Evolutionary conservation across 1,284 basidiomycete species (phyloP).

Genomic region (Apiotrichum veenhuisii): DNA sequence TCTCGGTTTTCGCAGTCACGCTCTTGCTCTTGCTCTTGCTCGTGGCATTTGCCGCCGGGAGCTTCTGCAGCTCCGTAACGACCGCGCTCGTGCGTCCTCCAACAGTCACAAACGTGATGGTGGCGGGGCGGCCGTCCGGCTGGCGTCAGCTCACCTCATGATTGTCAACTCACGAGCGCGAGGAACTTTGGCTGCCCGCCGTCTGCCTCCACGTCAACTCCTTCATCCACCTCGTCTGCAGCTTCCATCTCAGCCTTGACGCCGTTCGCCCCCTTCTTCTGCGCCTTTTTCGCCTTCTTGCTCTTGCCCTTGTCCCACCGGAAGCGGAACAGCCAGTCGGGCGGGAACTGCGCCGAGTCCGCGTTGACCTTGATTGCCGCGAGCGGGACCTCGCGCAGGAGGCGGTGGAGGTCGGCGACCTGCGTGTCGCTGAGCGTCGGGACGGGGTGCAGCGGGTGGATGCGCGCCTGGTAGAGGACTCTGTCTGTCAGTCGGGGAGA

Average conservation of each 20-base stretch:
- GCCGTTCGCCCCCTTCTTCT: constrained; percentile 10
- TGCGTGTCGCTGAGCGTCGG: constrained; percentile 58
- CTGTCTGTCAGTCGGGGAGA: constrained; percentile 47
- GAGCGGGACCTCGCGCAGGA: constrained; percentile 60
- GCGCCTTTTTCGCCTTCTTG: constrained; percentile 48
- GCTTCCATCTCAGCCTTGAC: constrained; percentile 3
- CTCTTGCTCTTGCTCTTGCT: neutral
- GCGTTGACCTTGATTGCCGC: constrained; percentile 69
- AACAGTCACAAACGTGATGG: constrained; percentile 72
- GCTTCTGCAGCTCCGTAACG: constrained; percentile 63
- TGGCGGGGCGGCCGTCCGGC: constrained; percentile 67
- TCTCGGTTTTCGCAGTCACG: too few species aligned
- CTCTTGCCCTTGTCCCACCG: constrained; percentile 66
- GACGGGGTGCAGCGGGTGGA: constrained; percentile 71
- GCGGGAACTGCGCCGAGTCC: constrained; percentile 66
- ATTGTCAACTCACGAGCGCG: constrained; percentile 54
- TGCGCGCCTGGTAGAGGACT: constrained; percentile 69
- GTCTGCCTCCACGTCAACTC: constrained; percentile 16
- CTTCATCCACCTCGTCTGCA: constrained; percentile 15
- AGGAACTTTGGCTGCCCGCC: constrained; percentile 50
- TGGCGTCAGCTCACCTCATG: constrained; percentile 34
- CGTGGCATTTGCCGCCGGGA: constrained; percentile 32
- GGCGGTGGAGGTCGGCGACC: constrained; percentile 57
- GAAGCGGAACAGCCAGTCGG: constrained; percentile 50
- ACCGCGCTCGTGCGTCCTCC: constrained; percentile 76